A percentile compares a stretch with the other conserved stretches of the same genome.
Evolutionary conservation across 768 basidiomycete species (phyloP).

Genomic region (Amyloporia xantha): DNA sequence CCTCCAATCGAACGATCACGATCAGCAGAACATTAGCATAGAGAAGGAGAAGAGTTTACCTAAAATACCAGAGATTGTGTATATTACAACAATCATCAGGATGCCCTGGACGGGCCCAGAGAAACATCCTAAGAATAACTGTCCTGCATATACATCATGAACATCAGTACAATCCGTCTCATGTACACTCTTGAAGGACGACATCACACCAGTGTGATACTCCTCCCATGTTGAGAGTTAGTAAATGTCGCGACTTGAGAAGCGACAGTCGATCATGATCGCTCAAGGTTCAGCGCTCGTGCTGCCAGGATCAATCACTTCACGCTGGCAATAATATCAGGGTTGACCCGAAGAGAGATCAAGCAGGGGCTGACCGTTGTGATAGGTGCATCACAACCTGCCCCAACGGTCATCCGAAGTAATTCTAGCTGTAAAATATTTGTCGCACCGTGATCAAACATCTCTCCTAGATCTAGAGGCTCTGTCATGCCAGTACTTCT

Average conservation of each 20-base stretch:
- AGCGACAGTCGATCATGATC: conserved; percentile 96
- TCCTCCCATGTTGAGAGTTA: conserved; percentile 75
- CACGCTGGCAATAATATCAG: conserved; percentile 66
- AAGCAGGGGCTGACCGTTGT: conserved; percentile 83
- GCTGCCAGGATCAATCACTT: conserved; percentile 76
- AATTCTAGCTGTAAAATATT: neutral
- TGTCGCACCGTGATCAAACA: conserved; percentile 89
- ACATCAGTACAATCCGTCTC: no score
- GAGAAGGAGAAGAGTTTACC: no score
- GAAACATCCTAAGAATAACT: conserved; percentile 86
- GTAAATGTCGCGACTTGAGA: conserved; percentile 68
- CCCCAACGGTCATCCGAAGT: neutral
- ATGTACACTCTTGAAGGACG: no score
- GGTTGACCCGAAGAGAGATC: neutral
- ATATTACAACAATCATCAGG: conserved; percentile 74
- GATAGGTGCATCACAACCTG: conserved; percentile 90
- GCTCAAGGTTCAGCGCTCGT: conserved; percentile 83
- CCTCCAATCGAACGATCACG: conserved; percentile 33
- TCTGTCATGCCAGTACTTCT: conserved; percentile 96
- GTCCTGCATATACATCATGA: conserved; percentile 40
- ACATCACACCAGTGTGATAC: conserved; percentile 72
- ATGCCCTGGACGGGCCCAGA: conserved; percentile 98
- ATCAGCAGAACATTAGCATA: neutral
- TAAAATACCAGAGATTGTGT: conserved; percentile 67
- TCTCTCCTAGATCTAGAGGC: conserved; percentile 93